Percentiles rank a stretch among this genome's conserved stretches.
These are phyloP conservation scores for Ustilago curta DNA, from an alignment of 1,284 basidiomycete species.

Conservation along the genomic window DNA sequence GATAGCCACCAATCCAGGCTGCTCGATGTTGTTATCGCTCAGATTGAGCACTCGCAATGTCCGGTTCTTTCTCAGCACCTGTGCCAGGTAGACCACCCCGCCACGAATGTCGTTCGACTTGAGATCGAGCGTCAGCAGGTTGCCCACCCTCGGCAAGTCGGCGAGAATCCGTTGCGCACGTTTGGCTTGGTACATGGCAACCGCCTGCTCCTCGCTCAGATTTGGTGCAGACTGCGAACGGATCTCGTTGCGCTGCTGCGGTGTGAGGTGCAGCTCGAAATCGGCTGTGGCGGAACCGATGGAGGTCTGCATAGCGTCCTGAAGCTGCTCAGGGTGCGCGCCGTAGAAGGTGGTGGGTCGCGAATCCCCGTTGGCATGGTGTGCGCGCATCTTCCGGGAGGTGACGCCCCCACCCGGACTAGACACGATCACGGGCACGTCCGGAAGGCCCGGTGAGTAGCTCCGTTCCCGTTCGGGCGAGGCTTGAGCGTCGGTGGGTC, in stretches of 20 bases:
- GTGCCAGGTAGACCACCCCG: slow-evolving; percentile 89
- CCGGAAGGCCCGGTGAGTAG: slow-evolving; percentile 58
- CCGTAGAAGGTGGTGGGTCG: slow-evolving; percentile 34
- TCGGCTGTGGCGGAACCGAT: slow-evolving; percentile 34
- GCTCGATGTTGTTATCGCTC: slow-evolving; percentile 91
- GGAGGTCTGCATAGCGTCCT: slow-evolving; percentile 48
- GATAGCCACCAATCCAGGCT: slow-evolving; percentile 81
- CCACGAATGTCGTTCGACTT: slow-evolving; percentile 86
- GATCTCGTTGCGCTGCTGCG: slow-evolving; percentile 34
- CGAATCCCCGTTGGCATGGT: slow-evolving; percentile 11
- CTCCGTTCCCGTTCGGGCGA: slow-evolving; percentile 23
- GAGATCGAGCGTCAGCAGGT: slow-evolving; percentile 87
- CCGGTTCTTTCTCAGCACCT: slow-evolving; percentile 93
- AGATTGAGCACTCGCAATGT: slow-evolving; percentile 94
- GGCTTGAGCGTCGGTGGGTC: slow-evolving; percentile 21
- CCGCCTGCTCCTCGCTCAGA: slow-evolving; percentile 52
- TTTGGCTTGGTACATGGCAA: slow-evolving; percentile 53
- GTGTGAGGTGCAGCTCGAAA: slow-evolving; percentile 37
- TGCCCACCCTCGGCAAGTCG: slow-evolving; percentile 83
- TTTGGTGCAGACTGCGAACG: slow-evolving; percentile 21
- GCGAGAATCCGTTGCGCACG: slow-evolving; percentile 69
- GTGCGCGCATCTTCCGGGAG: slow-evolving; percentile 49
- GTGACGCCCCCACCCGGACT: slow-evolving; percentile 62
- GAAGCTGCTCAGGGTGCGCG: slow-evolving; percentile 46
- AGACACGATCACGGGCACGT: slow-evolving; percentile 57